Evolutionary conservation across 2,329 filamentous ascomycete genomes (phyloP).

Genomic region (Trichocomaceae sp.): DNA sequence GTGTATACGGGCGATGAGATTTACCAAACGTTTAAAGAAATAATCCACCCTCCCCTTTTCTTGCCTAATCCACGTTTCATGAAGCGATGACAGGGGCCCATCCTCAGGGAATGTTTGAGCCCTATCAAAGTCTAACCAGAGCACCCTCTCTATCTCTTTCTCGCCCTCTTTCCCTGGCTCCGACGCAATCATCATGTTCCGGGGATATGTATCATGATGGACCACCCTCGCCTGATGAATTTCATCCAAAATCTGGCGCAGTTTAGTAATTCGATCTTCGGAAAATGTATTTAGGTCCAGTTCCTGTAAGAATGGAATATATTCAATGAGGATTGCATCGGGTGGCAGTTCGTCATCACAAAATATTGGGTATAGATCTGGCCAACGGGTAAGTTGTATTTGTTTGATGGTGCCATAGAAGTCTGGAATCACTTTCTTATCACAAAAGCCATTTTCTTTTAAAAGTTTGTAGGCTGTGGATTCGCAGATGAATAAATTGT

Average conservation of each 20-base stretch:
- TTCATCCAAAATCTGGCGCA: slow-evolving; percentile 13
- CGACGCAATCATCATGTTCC: slow-evolving; percentile 17
- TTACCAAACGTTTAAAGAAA: slow-evolving; percentile 16
- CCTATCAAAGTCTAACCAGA: slow-evolving; percentile 19
- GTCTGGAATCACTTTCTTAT: background rate
- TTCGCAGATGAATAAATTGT: background rate
- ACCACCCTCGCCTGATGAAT: slow-evolving; percentile 15
- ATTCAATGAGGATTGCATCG: slow-evolving; percentile 17
- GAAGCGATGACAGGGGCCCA: background rate
- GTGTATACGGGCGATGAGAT: background rate
- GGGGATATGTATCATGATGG: slow-evolving; percentile 14
- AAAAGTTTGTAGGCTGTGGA: background rate
- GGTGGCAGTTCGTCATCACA: slow-evolving; percentile 12
- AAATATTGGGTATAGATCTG: slow-evolving; percentile 11
- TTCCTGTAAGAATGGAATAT: slow-evolving; percentile 12
- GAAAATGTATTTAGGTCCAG: slow-evolving; percentile 15
- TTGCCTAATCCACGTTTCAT: slow-evolving; percentile 14
- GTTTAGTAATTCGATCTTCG: background rate
- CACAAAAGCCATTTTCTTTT: background rate
- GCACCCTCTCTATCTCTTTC: slow-evolving; percentile 8
- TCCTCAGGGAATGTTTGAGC: slow-evolving; percentile 14
- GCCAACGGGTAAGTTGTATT: slow-evolving; percentile 1
- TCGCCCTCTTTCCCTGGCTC: background rate
- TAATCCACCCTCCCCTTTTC: slow-evolving; percentile 16
- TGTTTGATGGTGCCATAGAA: slow-evolving; percentile 7